Evolutionary conservation across 768 basidiomycete genomes (phyloP), one percentile per base, ranked within the genome.

Genomic region (Auricularia sp.): DNA sequence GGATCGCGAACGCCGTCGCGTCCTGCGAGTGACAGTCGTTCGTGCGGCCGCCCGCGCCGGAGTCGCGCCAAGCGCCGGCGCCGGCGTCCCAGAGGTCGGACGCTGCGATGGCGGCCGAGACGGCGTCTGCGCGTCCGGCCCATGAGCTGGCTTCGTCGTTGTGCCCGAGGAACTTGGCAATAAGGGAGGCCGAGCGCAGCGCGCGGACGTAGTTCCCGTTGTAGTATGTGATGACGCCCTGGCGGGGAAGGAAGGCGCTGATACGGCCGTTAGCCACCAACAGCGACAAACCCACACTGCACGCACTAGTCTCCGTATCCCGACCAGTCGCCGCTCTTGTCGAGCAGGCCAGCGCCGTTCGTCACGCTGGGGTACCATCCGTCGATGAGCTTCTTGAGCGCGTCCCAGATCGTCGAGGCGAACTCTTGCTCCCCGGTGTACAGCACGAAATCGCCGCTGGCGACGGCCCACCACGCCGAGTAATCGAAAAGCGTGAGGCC

Each of bases 241-340:
- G 24, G 56, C 56, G 56, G 14, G 56, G 56, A 35, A 59, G 56
- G 56, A 59, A 59, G 24, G 56, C 56, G 29, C 56, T 59, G 18
- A 18, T 6, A 59, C 56, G 11, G 34, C 29, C 6, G 16, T 24
- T 33, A 33, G 24, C 13, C 33, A 21, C 8, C 24, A 10, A 1
- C 21, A 29, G 6, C 24, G 7, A 59, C 56, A 14, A 3, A 59
- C 21, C 6, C 11, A 7, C 7, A 8, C 8, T 59, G 10, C 1
- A 59, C 56, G 13, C 56, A 59, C 56, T 59, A 59, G 56, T 59
- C 56, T 4, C 56, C 56, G 34, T 59, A 59, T 33, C 56, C 56
- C 24, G 24, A 35, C 29, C 24, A 59, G 14, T 29, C 24, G 2
- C 56, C 56, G 56, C 56, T 59, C 56, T 59, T 59, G 56, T 59